Base-by-base conservation (phyloP, 1,284 basidiomycete species). In the Microbotryum silenes-acaulis region DNA sequence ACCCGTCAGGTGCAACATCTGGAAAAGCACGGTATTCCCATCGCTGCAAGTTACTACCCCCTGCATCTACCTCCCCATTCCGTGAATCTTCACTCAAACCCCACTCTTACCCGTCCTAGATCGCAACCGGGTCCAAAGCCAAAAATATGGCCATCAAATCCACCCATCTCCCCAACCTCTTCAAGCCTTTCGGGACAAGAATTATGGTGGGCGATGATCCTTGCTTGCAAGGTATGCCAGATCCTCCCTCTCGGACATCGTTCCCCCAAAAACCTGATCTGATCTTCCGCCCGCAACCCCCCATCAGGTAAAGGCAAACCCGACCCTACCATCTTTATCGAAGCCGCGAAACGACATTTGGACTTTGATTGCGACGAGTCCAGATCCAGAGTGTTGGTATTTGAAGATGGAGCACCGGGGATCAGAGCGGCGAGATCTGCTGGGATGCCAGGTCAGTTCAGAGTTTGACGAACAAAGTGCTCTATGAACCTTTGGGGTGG, bases 381-480 rank as follows among this genome's bases (percentile, higher is more conserved):
- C 14, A 42, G 66, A 21, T 18, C 56, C 1, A 45, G 51, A 33
- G 59, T 62, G 1, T 60, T 72, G 21, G 71, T 72, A 25, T 72
- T 72, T 29, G 71, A 72, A 45, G 71, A 72, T 58, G 70, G 71
- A 3, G 62, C 66, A 2, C 68, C 71, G 2, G 70, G 70, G 6
- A 69, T 72, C 1, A 60, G 64, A 14, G 70, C 70, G 3, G 70
- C 70, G 0, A 51, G 59, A 21, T 67, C 69, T 20, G 70, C 70
- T 18, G 69, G 70, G 5, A 71, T 71, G 70, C 62, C 66, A 56
- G 70, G 70, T 70, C 23, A 29, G 67, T 42, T 42, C 16, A 31
- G 7, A 10, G 31, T 18, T 42, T 42, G 14, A 10, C 31, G 31
- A 31, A 31, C 7, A 10, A 31, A 31, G 31, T 31, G 31, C 8